Evolutionary conservation across 495 filamentous ascomycete species (phyloP).

Genomic region (Aspergillus avenaceus): DNA sequence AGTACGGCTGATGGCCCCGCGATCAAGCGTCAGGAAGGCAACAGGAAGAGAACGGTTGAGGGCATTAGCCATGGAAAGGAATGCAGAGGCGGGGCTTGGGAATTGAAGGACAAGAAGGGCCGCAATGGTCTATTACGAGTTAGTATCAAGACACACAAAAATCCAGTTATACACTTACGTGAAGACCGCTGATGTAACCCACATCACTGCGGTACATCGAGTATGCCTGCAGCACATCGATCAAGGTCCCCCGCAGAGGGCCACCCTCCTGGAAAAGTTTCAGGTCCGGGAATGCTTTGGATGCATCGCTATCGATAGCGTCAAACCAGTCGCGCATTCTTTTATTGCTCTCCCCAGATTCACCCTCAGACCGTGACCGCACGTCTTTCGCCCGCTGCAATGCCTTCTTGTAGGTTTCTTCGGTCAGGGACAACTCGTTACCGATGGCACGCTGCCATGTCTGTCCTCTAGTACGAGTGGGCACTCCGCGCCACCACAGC

Average conservation of each 20-base stretch:
- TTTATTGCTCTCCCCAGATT: slow-evolving; percentile 45
- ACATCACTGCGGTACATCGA: slow-evolving; percentile 92
- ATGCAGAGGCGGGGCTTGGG: slow-evolving; percentile 64
- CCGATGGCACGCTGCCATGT: slow-evolving; percentile 89
- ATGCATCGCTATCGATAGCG: slow-evolving; percentile 65
- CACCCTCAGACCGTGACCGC: slow-evolving; percentile 42
- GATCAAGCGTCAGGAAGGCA: slow-evolving; percentile 79
- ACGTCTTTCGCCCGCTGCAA: slow-evolving; percentile 68
- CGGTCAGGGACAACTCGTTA: slow-evolving; percentile 77
- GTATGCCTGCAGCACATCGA: slow-evolving; percentile 84
- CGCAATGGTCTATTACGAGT: slow-evolving; percentile 62
- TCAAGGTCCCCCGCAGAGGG: slow-evolving; percentile 69
- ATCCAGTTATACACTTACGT: slow-evolving; percentile 28
- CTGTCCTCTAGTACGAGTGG: slow-evolving; percentile 69
- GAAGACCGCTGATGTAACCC: slow-evolving; percentile 82
- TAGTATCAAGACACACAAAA: slow-evolving; percentile 9
- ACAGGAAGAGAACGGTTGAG: slow-evolving; percentile 86
- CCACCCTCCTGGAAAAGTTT: slow-evolving; percentile 76
- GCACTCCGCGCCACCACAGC: slow-evolving; percentile 91
- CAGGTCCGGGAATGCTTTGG: slow-evolving; percentile 71
- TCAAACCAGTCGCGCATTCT: slow-evolving; percentile 58
- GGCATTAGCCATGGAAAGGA: slow-evolving; percentile 79
- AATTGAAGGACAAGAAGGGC: slow-evolving; percentile 85
- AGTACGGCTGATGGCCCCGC: slow-evolving; percentile 63
- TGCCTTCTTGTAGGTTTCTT: slow-evolving; percentile 74